A percentile compares a stretch with the other conserved stretches of the same genome.
phyloP scores from a whole-genome alignment of 2,329 filamentous ascomycete genomes.

The Ilyonectria mors-panacis region DNA sequence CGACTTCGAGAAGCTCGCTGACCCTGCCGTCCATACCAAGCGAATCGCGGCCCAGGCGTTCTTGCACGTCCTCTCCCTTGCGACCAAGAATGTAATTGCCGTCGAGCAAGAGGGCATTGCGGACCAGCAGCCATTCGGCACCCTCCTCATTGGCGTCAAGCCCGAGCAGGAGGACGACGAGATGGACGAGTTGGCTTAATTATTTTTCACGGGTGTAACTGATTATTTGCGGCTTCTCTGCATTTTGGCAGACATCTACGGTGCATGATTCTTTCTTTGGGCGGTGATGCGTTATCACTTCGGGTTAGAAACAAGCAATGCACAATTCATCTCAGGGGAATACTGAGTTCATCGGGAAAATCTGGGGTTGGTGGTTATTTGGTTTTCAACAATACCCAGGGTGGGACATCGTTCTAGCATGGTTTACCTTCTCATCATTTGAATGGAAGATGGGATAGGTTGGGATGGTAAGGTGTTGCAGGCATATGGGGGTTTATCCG shows the following conservation, averaged over 20 bases:
- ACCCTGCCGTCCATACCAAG: conserved; percentile 66
- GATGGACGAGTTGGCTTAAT: conserved; percentile 40
- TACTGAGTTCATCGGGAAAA: conserved; percentile 17
- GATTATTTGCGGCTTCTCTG: conserved; percentile 14
- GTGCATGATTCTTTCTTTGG: conserved; percentile 13
- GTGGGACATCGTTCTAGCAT: conserved; percentile 10
- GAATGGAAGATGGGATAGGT: neutral
- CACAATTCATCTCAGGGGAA: conserved; percentile 1
- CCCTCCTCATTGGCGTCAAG: conserved; percentile 61
- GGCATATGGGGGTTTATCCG: neutral
- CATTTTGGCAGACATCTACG: conserved; percentile 16
- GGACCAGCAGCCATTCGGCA: conserved; percentile 59
- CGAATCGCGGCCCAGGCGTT: conserved; percentile 82
- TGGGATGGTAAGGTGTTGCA: conserved; percentile 6
- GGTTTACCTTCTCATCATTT: neutral
- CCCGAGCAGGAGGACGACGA: conserved; percentile 33
- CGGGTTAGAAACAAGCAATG: neutral
- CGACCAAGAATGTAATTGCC: conserved; percentile 74
- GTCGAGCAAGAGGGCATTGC: conserved; percentile 71
- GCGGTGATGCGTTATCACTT: neutral
- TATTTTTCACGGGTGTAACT: conserved; percentile 3
- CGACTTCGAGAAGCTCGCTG: conserved; percentile 78
- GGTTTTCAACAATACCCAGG: conserved; percentile 15
- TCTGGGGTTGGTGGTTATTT: conserved; percentile 27
- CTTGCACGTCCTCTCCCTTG: conserved; percentile 80